Evolutionary conservation across 352 stramenopile species (phyloP).

Genomic region (Pythium chondricola): DNA sequence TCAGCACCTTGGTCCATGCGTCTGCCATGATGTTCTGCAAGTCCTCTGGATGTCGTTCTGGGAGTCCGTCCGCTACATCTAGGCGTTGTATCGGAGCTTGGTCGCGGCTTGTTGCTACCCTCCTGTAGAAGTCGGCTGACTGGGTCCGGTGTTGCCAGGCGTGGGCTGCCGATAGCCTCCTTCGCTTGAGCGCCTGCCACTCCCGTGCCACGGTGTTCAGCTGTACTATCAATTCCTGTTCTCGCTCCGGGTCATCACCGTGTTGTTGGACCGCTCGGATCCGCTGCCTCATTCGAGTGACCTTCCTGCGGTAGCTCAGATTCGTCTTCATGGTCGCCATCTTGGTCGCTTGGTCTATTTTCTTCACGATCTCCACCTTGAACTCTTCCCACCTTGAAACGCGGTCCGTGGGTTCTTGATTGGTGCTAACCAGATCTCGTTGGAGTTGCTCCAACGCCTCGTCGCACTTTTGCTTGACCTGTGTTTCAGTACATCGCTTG

Average conservation of each 20-base stretch:
- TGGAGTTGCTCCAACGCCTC: not conserved
- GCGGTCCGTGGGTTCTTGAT: no score
- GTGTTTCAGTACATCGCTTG: not conserved
- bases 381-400: not conserved
- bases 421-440: not conserved
- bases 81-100: not conserved
- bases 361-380: not conserved
- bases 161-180: not conserved
- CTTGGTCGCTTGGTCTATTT: not conserved
- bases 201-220: not conserved
- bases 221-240: not conserved
- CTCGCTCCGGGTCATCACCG: not conserved
- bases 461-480: not conserved
- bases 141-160: not conserved
- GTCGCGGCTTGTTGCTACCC: not conserved
- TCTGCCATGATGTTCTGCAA: not conserved
- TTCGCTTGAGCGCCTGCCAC: not conserved
- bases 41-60: no score
- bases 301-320: not conserved
- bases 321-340: not conserved
- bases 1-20: not conserved
- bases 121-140: not conserved
- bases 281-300: not conserved
- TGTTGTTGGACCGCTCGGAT: not conserved
- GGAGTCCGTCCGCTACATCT: no score